These are phyloP conservation scores for Trypanosoma theileri DNA, from an alignment of 208 protist genomes.

Conservation along the genomic window DNA sequence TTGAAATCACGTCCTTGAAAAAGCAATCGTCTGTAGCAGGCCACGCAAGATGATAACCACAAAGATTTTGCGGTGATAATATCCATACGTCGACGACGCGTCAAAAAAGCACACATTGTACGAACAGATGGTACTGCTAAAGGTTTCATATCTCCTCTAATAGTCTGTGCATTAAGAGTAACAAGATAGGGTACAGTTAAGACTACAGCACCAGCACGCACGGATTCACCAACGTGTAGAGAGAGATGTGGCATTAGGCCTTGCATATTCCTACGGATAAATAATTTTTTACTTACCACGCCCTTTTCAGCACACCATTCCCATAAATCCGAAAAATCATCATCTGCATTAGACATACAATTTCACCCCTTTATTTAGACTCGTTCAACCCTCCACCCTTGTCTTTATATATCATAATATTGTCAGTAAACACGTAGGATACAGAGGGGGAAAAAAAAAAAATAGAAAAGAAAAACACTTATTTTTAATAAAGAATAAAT, in stretches of 20 bases:
- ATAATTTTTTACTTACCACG: slow-evolving; percentile 60
- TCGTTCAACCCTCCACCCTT: not conserved
- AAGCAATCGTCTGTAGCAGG: slow-evolving; percentile 42
- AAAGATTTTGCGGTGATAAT: slow-evolving; percentile 16
- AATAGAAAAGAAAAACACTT: slow-evolving; percentile 4
- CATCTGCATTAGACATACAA: slow-evolving; percentile 20
- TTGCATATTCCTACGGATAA: slow-evolving; percentile 20
- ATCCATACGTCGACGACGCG: slow-evolving; percentile 52
- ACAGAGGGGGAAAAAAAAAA: not conserved
- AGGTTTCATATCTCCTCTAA: slow-evolving; percentile 55
- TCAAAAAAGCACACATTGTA: slow-evolving; percentile 48
- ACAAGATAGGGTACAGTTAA: slow-evolving; percentile 66
- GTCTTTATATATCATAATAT: not conserved
- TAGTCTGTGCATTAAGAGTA: slow-evolving; percentile 68
- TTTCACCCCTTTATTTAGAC: not conserved
- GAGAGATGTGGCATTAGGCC: slow-evolving; percentile 29
- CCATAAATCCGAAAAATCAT: slow-evolving; percentile 57
- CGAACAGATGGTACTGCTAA: slow-evolving; percentile 44
- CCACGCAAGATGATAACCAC: slow-evolving; percentile 30
- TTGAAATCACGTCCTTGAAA: slow-evolving; percentile 4
- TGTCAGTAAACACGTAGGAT: not conserved
- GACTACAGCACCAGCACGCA: slow-evolving; percentile 55
- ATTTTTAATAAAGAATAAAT: not conserved
- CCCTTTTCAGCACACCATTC: slow-evolving; percentile 52
- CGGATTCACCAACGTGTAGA: slow-evolving; percentile 38